Percentiles rank a stretch among this genome's conserved stretches.
phyloP scores from a whole-genome alignment of 176 grass and related monocot genomes.

The Oropetium thomaeum region DNA sequence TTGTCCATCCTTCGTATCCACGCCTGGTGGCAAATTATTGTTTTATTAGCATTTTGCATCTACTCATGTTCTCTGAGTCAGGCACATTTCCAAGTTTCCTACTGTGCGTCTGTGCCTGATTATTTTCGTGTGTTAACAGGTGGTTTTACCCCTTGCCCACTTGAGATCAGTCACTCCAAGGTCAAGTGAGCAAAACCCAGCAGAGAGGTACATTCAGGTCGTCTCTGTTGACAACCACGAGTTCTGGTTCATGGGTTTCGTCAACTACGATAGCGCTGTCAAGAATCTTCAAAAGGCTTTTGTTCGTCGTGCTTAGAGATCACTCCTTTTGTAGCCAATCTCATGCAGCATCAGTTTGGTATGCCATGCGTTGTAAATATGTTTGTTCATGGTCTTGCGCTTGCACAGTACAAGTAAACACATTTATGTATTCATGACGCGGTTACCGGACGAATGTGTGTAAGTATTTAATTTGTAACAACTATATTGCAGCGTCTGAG shows the following conservation, averaged over 20 bases:
- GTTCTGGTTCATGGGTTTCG: conserved; percentile 61
- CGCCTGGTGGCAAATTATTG: no score
- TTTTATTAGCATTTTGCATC: no score
- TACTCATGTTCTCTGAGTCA: no score
- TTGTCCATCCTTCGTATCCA: not conserved
- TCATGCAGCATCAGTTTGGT: not conserved
- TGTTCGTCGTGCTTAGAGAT: conserved; percentile 23
- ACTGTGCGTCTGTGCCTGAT: conserved; percentile 11
- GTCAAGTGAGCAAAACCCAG: conserved; percentile 36
- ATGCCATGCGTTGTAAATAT: not conserved
- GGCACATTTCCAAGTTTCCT: not conserved
- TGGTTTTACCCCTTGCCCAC: conserved; percentile 40
- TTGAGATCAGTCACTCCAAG: conserved; percentile 46
- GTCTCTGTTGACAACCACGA: conserved; percentile 45
- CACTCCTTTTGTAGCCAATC: not conserved
- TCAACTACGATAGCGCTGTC: conserved; percentile 48
- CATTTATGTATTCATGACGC: conserved; percentile 7
- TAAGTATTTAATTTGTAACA: conserved; percentile 15
- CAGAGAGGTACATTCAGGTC: conserved; percentile 56
- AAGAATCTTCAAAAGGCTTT: conserved; percentile 49
- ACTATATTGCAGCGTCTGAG: no score
- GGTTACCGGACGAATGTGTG: not conserved
- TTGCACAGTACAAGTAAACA: not conserved
- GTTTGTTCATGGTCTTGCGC: not conserved
- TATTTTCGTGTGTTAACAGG: conserved; percentile 12